Base-by-base conservation (phyloP, 108 stramenopile species). In the Epithemia pelagica region DNA sequence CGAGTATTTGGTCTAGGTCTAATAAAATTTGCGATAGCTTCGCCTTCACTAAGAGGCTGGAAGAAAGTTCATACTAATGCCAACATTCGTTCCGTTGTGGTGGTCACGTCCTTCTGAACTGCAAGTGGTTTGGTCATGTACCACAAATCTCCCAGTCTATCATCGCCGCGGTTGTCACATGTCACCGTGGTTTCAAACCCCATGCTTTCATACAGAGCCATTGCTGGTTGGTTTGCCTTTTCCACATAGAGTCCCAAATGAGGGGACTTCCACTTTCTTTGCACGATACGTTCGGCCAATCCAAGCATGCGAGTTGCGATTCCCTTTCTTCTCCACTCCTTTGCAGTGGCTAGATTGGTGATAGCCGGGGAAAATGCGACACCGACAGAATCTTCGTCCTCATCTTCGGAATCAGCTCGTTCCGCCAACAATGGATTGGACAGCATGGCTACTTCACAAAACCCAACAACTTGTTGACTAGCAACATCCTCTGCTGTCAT, bases 371-470 rank as follows among this genome's bases (percentile, higher is more conserved):
- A 65, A 65, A 54, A 67, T 1, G 29, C 30, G 24, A 46, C 37
- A 0, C 20, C 33, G 22, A 63, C 24, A 20, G 30, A 18, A 0
- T 55, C 30, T 28, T 55, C 69, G 31, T 63, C 65, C 22, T 59
- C 58, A 15, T 5, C 5, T 57, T 32, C 0, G 20, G 52, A 61
- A 59, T 31, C 60, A 32, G 57, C 37, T 28, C 18, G 26, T 1
- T 1, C 52, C 1, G 61, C 28, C 10, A 15, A 10, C 18, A 25
- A 54, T 32, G 76, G 83, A 52, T 68, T 28, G 2, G 68, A 67
- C 20, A 91, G 53, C 83, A 76, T 82, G 26, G 85, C 87, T 29
- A 91, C 66, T 60, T 90, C 88, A 61, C 85, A 90, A 72, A 90
- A 90, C 28, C 85, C 88, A 60, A 84, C 61, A 25, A 90, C 66